Percentiles rank a stretch among this genome's conserved stretches.
Evolutionary conservation across 2,329 filamentous ascomycete genomes (phyloP).

Genomic region (Clonostachys chloroleuca): DNA sequence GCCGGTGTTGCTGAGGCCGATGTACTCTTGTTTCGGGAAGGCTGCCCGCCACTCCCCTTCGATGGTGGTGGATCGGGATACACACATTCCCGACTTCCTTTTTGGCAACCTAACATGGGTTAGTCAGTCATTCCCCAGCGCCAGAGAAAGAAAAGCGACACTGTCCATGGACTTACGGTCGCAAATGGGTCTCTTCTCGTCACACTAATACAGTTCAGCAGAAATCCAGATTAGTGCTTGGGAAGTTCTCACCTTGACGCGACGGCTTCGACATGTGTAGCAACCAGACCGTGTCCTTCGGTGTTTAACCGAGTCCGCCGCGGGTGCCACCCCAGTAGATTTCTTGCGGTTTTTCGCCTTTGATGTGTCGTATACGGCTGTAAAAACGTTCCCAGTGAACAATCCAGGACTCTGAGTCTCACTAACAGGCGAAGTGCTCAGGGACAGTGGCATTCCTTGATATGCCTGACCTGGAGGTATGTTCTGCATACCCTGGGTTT

Average conservation of each 20-base stretch:
- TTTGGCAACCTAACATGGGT: constrained; percentile 67
- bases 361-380: neutral
- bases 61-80: constrained; percentile 69
- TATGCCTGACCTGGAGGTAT: neutral
- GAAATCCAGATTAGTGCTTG: constrained; percentile 1
- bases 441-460: constrained; percentile 7
- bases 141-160: constrained; percentile 2
- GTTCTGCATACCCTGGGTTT: neutral
- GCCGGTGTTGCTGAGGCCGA: constrained; percentile 5
- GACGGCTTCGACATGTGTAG: constrained; percentile 81
- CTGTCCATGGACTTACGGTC: constrained; percentile 51
- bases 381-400: no score
- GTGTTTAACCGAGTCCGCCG: constrained; percentile 73
- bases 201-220: constrained; percentile 59
- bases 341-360: constrained; percentile 41
- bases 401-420: no score
- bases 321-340: constrained; percentile 19
- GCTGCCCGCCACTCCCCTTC: constrained; percentile 26
- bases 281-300: constrained; percentile 90
- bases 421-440: no score
- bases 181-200: constrained; percentile 82
- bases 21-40: constrained; percentile 2
- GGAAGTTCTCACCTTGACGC: constrained; percentile 65
- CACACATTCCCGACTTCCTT: constrained; percentile 84
- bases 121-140: no score